A percentile compares a stretch with the other conserved stretches of the same genome.
Evolutionary conservation across 768 basidiomycete species (phyloP).

Genomic region (Heimioporus sp.): DNA sequence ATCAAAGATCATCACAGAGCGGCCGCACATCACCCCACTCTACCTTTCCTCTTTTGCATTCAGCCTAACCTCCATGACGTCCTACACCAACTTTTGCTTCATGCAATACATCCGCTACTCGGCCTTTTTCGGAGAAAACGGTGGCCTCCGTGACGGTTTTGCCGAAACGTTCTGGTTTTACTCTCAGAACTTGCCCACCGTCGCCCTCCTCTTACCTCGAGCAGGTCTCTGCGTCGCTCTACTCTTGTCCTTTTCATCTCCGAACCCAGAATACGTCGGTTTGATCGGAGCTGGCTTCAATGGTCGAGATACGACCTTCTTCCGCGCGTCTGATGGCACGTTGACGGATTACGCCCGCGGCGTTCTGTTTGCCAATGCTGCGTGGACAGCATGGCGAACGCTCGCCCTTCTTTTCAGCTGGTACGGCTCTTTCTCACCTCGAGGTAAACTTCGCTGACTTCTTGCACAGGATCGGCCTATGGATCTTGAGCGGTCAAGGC

Average conservation of each 20-base stretch:
- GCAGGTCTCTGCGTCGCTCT: conserved; percentile 73
- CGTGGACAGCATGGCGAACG: conserved; percentile 76
- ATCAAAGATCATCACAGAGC: conserved; percentile 48
- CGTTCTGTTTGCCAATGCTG: conserved; percentile 74
- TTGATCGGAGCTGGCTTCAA: conserved; percentile 47
- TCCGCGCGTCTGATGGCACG: conserved; percentile 58
- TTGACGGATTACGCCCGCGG: conserved; percentile 78
- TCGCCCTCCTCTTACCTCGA: conserved; percentile 79
- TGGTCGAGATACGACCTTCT: conserved; percentile 73
- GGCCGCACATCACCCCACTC: conserved; percentile 78
- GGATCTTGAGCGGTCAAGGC: conserved; percentile 72
- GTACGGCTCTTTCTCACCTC: conserved; percentile 32
- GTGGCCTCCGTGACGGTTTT: conserved; percentile 52
- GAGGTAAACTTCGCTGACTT: background rate
- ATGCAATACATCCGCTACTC: conserved; percentile 73
- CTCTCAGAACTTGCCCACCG: conserved; percentile 81
- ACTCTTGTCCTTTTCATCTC: conserved; percentile 59
- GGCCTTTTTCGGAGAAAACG: conserved; percentile 57
- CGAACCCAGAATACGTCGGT: conserved; percentile 45
- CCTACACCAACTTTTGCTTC: conserved; percentile 83
- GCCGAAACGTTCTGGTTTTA: conserved; percentile 86
- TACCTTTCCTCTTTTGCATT: conserved; percentile 80
- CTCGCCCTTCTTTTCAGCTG: conserved; percentile 69
- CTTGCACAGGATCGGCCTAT: conserved; percentile 67
- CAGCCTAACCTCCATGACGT: conserved; percentile 72